Conservation (phyloP, 176 grass and related monocot genomes). For the sorghum (Sorghum bicolor) region DNA sequence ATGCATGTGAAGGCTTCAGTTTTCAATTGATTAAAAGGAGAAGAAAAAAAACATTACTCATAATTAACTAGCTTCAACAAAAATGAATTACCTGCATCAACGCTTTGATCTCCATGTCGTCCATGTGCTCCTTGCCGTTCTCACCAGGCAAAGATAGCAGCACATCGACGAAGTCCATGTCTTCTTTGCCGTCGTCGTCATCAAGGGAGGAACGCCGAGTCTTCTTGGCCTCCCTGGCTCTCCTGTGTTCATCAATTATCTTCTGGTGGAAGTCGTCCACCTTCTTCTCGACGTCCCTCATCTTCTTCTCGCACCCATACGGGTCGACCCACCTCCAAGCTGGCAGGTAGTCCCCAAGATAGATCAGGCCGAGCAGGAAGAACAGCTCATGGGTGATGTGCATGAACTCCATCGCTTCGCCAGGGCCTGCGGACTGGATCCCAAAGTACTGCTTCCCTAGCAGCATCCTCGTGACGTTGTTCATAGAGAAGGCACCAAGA, state of each 20-base stretch:
- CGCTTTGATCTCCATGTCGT: slow-evolving; percentile 90
- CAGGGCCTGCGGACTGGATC: slow-evolving; percentile 54
- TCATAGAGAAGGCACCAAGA: slow-evolving; percentile 81
- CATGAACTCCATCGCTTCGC: slow-evolving; percentile 88
- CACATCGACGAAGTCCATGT: slow-evolving; percentile 85
- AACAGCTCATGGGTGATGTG: slow-evolving; percentile 87
- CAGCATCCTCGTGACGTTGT: slow-evolving; percentile 95
- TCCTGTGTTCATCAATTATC: slow-evolving; percentile 83
- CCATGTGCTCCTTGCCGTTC: slow-evolving; percentile 73
- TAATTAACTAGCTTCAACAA: background rate
- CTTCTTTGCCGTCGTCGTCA: slow-evolving; percentile 41
- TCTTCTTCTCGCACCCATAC: slow-evolving; percentile 77
- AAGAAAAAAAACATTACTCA: background rate
- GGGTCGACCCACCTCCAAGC: slow-evolving; percentile 88
- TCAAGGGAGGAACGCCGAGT: background rate
- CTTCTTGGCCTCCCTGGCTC: slow-evolving; percentile 49
- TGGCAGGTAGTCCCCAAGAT: slow-evolving; percentile 85
- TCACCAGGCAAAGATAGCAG: slow-evolving; percentile 74
- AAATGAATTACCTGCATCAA: slow-evolving; percentile 74
- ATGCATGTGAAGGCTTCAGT: background rate
- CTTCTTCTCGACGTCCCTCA: slow-evolving; percentile 77
- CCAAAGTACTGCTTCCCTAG: slow-evolving; percentile 92
- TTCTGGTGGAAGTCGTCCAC: slow-evolving; percentile 92
- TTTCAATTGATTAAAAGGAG: no score
- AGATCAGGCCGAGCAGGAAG: slow-evolving; percentile 76